Base-by-base conservation (phyloP, 2,329 filamentous ascomycete species). In the Verticillium tricorpus region DNA sequence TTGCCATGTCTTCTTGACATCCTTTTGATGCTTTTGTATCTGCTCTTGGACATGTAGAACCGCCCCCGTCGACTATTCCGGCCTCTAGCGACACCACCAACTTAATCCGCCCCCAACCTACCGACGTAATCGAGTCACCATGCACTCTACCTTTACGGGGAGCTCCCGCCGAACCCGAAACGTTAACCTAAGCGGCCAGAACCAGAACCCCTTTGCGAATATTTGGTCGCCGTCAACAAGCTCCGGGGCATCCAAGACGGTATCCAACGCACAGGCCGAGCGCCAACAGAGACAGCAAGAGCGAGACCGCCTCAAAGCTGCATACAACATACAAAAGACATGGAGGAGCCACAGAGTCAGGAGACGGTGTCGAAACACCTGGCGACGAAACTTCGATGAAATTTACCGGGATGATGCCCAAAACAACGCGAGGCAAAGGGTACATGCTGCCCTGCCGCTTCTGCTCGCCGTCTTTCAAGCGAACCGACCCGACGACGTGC, bases 71-170 rank as follows among this genome's bases (percentile, higher is more conserved):
- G 45, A 52, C 5, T 28, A 28, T 12, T 19, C 19, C 19, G n/a
- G 45, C 22, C 45, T 12, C 45, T 19, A 52, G 45, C 22, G 2
- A 52, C 12, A 52, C 45, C 19, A 52, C 19, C 19, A 22, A 52
- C 45, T 28, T 28, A 5, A 19, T 22, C 9, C 8, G 12, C 19
- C 45, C 45, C 45, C 19, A n/a, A 52, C 45, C 45, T 52, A 25
- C 45, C 45, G 45, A 52, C 19, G 39, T 62, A 60, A 72, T 22
- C 45, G 45, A 22, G 7, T 52, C 73, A 72, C 68, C 72, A 97
- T 97, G 94, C 96, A 95, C 78, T 89, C 90, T 64, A 93, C 90
- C 60, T 99, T 99, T 78, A 95, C 91, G 28, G 95, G 95, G 69
- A 91, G 80, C 76, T 91, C 92, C 69, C 89, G 92, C 71, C 90